Conservation (phyloP, 23 red algal species). For the Gracilaria domingensis region DNA sequence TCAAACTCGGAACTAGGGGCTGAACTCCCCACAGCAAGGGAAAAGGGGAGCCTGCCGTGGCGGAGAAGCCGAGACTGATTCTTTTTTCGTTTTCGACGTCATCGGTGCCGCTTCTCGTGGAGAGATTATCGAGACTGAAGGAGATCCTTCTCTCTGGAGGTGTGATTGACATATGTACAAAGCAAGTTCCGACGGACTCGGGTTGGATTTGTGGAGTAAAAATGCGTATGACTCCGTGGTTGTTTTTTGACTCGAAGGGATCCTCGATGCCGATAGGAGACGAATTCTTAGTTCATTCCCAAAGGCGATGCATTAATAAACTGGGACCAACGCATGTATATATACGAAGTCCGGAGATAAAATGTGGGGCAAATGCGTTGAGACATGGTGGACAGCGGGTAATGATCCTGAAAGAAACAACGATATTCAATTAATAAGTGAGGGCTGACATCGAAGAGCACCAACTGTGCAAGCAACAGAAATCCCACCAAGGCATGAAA, state of each 20-base stretch:
- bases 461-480: too few relatives aligned
- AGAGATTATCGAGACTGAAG: slow-evolving; percentile 52
- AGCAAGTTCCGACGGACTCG: too few relatives aligned
- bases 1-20: neutral
- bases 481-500: too few relatives aligned
- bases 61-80: slow-evolving; percentile 26
- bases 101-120: slow-evolving; percentile 55
- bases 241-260: slow-evolving; percentile 41
- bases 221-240: slow-evolving; percentile 72
- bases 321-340: slow-evolving; percentile 58
- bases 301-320: slow-evolving; percentile 74
- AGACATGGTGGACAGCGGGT: too few relatives aligned
- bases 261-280: slow-evolving; percentile 22
- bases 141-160: slow-evolving; percentile 49
- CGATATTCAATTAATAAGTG: too few relatives aligned
- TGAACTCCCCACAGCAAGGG: neutral
- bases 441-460: too few relatives aligned
- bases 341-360: slow-evolving; percentile 76
- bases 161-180: slow-evolving; percentile 38
- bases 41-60: neutral
- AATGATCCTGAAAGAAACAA: too few relatives aligned
- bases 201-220: slow-evolving; percentile 68
- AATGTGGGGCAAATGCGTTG: too few relatives aligned
- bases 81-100: slow-evolving; percentile 57
- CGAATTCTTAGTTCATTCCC: slow-evolving; percentile 63